A percentile compares a stretch with the other conserved stretches of the same genome.
These are phyloP conservation scores for Penicillium freii DNA, from an alignment of 2,329 filamentous ascomycete genomes.

Conservation along the genomic window DNA sequence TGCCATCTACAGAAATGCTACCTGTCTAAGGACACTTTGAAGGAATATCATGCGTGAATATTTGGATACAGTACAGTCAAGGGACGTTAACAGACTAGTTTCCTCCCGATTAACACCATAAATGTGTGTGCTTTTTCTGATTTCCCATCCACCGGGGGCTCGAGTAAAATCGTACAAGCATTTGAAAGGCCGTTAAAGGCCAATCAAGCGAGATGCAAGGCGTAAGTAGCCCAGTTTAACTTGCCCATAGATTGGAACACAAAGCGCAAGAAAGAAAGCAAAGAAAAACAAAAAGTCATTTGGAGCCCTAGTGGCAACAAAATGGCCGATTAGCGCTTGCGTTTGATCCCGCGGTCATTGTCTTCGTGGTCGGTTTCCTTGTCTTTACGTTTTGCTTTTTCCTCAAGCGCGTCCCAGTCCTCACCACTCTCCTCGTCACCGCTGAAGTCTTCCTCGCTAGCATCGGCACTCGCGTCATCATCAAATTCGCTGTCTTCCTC, in stretches of 20 bases:
- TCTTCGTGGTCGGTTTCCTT: conserved; percentile 55
- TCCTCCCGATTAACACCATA: neutral
- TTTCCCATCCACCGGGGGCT: neutral
- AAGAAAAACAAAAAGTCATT: neutral
- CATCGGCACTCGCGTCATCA: conserved; percentile 81
- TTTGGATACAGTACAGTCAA: conserved; percentile 1
- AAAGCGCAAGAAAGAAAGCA: neutral
- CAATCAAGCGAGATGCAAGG: neutral
- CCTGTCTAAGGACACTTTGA: neutral
- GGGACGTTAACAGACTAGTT: neutral
- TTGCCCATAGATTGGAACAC: neutral
- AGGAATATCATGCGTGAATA: neutral
- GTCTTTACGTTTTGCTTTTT: conserved; percentile 70
- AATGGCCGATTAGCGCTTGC: conserved; percentile 58
- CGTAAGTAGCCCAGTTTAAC: neutral
- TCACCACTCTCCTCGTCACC: conserved; percentile 73
- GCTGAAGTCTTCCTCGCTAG: conserved; percentile 57
- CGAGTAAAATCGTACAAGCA: neutral
- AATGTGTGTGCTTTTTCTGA: neutral
- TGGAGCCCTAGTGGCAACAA: neutral
- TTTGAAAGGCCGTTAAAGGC: neutral
- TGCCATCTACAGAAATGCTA: neutral
- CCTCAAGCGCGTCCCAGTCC: conserved; percentile 92
- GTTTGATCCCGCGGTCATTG: conserved; percentile 66
- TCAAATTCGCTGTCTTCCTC: conserved; percentile 94